phyloP scores from a whole-genome alignment of 768 basidiomycete species.

The Tylopilus intermedius region DNA sequence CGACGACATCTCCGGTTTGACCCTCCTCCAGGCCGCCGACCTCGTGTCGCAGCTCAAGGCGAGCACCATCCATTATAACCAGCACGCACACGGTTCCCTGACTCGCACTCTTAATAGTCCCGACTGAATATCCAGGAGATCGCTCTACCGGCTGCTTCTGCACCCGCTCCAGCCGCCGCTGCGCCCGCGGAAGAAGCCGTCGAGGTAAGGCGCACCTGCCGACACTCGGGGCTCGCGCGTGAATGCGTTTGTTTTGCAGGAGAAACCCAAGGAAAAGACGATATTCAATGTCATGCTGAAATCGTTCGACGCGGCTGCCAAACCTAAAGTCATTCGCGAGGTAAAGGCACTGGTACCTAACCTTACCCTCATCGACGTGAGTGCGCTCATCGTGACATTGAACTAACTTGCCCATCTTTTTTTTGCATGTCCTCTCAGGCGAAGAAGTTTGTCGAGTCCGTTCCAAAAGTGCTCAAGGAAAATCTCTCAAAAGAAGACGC shows the following conservation, averaged over 20 bases:
- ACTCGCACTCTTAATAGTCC: slow-evolving; percentile 43
- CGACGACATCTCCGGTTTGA: slow-evolving; percentile 84
- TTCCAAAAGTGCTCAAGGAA: slow-evolving; percentile 92
- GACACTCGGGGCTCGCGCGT: not conserved
- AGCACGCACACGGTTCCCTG: not conserved
- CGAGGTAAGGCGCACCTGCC: slow-evolving; percentile 44
- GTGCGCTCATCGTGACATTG: slow-evolving; percentile 27
- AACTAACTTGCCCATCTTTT: slow-evolving; percentile 1
- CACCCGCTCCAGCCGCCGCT: slow-evolving; percentile 52
- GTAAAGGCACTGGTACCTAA: slow-evolving; percentile 94
- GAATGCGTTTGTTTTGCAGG: slow-evolving; percentile 37
- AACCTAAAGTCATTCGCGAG: slow-evolving; percentile 96
- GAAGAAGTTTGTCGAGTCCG: slow-evolving; percentile 97
- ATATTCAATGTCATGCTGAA: slow-evolving; percentile 93
- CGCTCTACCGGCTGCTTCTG: slow-evolving; percentile 77
- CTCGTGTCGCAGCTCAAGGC: slow-evolving; percentile 90
- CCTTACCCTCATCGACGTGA: slow-evolving; percentile 93
- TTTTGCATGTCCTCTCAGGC: slow-evolving; percentile 61
- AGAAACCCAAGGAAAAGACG: slow-evolving; percentile 98
- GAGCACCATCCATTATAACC: slow-evolving; percentile 11
- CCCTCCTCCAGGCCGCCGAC: slow-evolving; percentile 92
- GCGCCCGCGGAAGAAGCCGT: slow-evolving; percentile 56
- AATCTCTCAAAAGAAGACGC: slow-evolving; percentile 95
- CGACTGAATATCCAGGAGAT: slow-evolving; percentile 97
- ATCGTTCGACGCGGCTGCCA: slow-evolving; percentile 85